phyloP scores from a whole-genome alignment of 352 stramenopile species.

The Achlya hypogyna region DNA sequence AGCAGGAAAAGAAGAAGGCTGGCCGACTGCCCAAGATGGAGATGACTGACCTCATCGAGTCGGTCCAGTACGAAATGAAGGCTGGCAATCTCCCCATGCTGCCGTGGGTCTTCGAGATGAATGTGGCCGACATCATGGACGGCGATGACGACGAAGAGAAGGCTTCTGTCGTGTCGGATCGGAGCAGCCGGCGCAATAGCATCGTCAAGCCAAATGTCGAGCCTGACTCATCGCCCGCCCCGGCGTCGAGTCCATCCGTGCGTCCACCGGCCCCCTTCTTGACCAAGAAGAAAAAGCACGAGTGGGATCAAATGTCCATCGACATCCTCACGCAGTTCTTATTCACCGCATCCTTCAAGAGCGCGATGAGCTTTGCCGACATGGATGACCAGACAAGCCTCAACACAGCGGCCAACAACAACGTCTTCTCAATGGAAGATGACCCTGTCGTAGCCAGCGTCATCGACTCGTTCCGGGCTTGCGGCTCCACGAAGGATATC shows the following conservation, averaged over 20 bases:
- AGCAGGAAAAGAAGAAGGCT: constrained; percentile 23
- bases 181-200: not conserved
- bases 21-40: constrained; percentile 11
- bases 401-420: constrained; percentile 1
- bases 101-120: not conserved
- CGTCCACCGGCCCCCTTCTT: constrained; percentile 7
- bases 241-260: not conserved
- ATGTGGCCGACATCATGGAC: not conserved
- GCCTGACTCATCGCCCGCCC: not conserved
- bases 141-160: constrained; percentile 5
- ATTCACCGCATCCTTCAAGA: constrained; percentile 12
- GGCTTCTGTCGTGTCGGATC: not conserved
- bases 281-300: constrained; percentile 11
- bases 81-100: not conserved
- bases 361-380: not conserved
- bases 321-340: constrained; percentile 11
- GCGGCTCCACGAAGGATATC: constrained; percentile 14
- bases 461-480: constrained; percentile 15
- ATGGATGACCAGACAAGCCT: constrained; percentile 4
- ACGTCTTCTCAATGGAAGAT: constrained; percentile 15
- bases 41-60: constrained; percentile 13
- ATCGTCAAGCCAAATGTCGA: not conserved
- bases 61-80: constrained; percentile 13
- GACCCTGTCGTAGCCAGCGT: constrained; percentile 15
- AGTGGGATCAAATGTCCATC: constrained; percentile 14